A percentile compares a stretch with the other conserved stretches of the same genome.
Conservation (phyloP, 1,284 basidiomycete species). For the Cryptococcus sp. region DNA sequence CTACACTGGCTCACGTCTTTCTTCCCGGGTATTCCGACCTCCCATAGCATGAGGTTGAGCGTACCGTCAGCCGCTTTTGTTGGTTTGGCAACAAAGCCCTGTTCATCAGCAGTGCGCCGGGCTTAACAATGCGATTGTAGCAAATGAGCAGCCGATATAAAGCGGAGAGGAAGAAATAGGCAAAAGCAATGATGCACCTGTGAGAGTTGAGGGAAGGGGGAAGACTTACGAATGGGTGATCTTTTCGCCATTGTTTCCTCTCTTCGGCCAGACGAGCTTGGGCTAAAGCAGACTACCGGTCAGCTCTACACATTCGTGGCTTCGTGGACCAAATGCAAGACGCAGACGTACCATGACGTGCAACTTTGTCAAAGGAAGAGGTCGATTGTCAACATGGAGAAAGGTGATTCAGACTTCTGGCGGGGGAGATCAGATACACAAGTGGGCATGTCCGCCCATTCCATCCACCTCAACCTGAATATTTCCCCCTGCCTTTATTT, state of each 20-base stretch:
- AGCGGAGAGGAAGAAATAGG: background rate
- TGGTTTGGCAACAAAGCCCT: constrained; percentile 97
- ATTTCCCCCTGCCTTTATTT: too few species aligned
- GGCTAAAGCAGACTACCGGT: constrained; percentile 36
- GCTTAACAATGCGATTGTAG: background rate
- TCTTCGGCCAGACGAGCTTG: constrained; percentile 63
- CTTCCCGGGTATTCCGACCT: constrained; percentile 92
- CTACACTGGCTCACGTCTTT: constrained; percentile 55
- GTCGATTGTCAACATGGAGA: too few species aligned
- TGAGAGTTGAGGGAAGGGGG: background rate
- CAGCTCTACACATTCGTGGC: too few species aligned
- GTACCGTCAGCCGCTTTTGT: constrained; percentile 83
- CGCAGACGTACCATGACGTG: too few species aligned
- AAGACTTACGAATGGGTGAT: constrained; percentile 89
- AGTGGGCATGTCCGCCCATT: too few species aligned
- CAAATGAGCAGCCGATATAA: background rate
- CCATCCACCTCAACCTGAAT: too few species aligned
- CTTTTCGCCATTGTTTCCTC: constrained; percentile 97
- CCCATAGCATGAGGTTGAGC: constrained; percentile 96
- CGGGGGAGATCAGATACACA: too few species aligned
- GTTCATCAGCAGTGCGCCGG: constrained; percentile 4
- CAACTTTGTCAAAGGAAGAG: too few species aligned
- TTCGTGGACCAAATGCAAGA: too few species aligned
- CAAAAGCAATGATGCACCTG: too few species aligned
- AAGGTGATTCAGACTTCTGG: too few species aligned